These are phyloP conservation scores for Melaleuca quinquenervia DNA, from an alignment of 345 rosid genomes.

Conservation along the genomic window DNA sequence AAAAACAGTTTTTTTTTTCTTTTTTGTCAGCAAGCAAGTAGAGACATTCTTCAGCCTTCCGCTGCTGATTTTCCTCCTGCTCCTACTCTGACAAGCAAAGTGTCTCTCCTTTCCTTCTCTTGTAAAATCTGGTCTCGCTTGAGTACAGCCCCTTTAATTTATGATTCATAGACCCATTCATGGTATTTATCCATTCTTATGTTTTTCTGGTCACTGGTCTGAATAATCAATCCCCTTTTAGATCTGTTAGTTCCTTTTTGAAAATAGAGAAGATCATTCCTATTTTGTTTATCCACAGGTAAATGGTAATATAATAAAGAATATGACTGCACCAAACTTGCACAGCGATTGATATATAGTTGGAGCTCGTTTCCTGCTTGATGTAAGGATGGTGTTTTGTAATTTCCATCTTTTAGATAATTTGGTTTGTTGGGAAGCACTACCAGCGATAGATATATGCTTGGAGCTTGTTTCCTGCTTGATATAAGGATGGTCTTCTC, in stretches of 20 bases:
- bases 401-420: too few species aligned
- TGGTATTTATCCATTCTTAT: not conserved
- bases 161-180: not conserved
- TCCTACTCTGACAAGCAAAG: not conserved
- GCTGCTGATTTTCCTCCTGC: not conserved
- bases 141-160: not conserved
- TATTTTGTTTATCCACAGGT: not conserved
- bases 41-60: not conserved
- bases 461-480: not conserved
- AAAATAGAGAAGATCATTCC: not conserved
- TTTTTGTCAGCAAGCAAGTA: not conserved
- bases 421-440: too few species aligned
- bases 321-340: not conserved
- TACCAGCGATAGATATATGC: not conserved
- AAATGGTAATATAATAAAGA: not conserved
- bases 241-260: not conserved
- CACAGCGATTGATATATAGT: not conserved
- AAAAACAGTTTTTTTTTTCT: not conserved
- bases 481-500: not conserved
- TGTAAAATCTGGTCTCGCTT: not conserved
- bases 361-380: not conserved
- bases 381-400: not conserved
- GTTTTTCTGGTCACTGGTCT: not conserved
- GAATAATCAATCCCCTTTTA: not conserved
- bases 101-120: not conserved